Evolutionary conservation across 2,329 filamentous ascomycete species (phyloP), one percentile per base, ranked within the genome.

Genomic region (Knoxdaviesia proteae): DNA sequence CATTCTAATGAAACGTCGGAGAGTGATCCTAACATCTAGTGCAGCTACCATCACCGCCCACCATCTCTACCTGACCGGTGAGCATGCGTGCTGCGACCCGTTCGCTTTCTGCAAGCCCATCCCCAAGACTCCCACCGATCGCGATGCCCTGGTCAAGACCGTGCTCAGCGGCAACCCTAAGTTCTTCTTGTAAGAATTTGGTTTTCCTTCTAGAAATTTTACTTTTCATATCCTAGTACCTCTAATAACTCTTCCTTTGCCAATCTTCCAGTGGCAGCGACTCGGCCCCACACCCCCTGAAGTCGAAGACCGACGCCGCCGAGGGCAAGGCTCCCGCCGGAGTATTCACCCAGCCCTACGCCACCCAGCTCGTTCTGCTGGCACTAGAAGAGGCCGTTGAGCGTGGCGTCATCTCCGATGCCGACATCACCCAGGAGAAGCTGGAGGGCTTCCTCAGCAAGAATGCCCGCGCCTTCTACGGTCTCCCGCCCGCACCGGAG

Each of bases 31-130:
- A 36, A 43, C n/a, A 36, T n/a, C 9, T 20, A 20, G 7, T 29
- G 38, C 47, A 58, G 78, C 70, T 4, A 88, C 82, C 7, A 84
- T 93, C 49, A 94, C 86, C 0, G 82, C 84, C 2, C 86, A 94
- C 54, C 86, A 94, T 53, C 65, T 93, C 29, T 84, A 74, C 50
- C 68, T 94, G 33, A 84, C 80, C 8, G 75, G 83, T 10, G 80
- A 90, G 52, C 77, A 86, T 51, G 64, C 61, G 46, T 60, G 61
- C 45, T 80, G 78, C 64, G 73, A 75, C 20, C 53, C 53, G 32
- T 58, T 62, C 42, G 58, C 58, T 53, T 92, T 87, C 70, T 86
- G 54, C 77, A 88, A 71, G 74, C 78, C 67, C 67, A 84, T 81
- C 33, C 74, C 79, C 41, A 83, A 83, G 63, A 77, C 73, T 34